A percentile compares a stretch with the other conserved stretches of the same genome.
Conservation (phyloP, 441 rosid species). For the Aleurites moluccanus region DNA sequence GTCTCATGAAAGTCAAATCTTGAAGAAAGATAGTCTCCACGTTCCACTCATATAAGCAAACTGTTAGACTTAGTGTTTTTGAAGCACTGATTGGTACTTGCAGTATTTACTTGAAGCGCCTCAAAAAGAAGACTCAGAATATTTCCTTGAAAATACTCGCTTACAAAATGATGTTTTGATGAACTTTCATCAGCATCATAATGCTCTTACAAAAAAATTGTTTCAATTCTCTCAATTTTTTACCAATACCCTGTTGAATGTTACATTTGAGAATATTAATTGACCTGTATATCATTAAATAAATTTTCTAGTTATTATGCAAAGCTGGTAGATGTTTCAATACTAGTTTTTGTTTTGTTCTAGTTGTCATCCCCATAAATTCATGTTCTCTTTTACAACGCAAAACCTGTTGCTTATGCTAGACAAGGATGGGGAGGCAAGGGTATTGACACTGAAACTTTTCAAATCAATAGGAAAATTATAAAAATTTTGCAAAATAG, state of each 20-base stretch:
- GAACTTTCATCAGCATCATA: background rate
- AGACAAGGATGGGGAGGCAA: background rate
- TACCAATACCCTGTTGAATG: background rate
- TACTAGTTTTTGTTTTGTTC: background rate
- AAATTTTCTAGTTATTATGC: background rate
- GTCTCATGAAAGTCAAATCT: background rate
- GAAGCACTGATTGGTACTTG: background rate
- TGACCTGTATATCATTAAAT: background rate
- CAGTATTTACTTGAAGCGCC: background rate
- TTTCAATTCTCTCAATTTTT: background rate
- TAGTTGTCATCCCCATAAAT: background rate
- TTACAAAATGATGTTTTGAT: background rate
- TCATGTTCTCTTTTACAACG: background rate
- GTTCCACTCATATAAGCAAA: background rate
- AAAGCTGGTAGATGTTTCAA: background rate
- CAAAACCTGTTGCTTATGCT: background rate
- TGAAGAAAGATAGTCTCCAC: too few relatives aligned
- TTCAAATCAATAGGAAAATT: background rate
- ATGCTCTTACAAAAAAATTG: background rate
- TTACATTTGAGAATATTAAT: background rate
- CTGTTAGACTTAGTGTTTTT: background rate
- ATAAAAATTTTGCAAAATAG: background rate
- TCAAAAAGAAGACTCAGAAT: background rate
- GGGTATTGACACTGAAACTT: background rate
- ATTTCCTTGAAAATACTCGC: background rate